phyloP scores from a whole-genome alignment of 345 rosid species.

The Dovyalis caffra region DNA sequence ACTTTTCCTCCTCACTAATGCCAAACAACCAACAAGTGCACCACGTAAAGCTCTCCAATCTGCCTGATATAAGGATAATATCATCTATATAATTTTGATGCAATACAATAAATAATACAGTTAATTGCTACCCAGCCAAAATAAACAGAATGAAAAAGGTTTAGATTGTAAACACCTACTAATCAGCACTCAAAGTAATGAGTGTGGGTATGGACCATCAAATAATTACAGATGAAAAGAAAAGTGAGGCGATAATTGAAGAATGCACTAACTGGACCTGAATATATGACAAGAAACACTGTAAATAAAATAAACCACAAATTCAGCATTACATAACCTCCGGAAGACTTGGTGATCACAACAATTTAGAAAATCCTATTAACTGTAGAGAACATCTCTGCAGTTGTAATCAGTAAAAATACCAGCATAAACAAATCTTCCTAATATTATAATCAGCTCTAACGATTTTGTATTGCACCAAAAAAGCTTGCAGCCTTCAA shows the following conservation, averaged over 20 bases:
- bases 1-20: conserved; percentile 58
- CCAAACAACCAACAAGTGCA: conserved; percentile 91
- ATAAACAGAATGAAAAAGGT: not conserved
- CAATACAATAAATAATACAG: not conserved
- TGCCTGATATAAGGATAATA: conserved; percentile 56
- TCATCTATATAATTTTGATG: conserved; percentile 22
- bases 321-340: not conserved
- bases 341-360: not conserved
- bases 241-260: not conserved
- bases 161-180: not conserved
- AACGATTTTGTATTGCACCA: not conserved
- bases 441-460: not conserved
- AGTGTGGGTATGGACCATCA: too few species aligned
- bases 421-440: not conserved
- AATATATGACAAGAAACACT: too few species aligned
- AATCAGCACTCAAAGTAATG: not conserved
- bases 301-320: too few species aligned
- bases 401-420: not conserved
- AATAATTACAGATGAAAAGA: not conserved
- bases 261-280: not conserved
- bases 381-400: not conserved
- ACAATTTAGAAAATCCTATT: not conserved
- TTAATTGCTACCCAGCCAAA: not conserved
- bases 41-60: conserved; percentile 93
- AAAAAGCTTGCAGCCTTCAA: too few species aligned